phyloP scores from a whole-genome alignment of 192 early-diverging fungal genomes.

The Chytriomyces sp. region DNA sequence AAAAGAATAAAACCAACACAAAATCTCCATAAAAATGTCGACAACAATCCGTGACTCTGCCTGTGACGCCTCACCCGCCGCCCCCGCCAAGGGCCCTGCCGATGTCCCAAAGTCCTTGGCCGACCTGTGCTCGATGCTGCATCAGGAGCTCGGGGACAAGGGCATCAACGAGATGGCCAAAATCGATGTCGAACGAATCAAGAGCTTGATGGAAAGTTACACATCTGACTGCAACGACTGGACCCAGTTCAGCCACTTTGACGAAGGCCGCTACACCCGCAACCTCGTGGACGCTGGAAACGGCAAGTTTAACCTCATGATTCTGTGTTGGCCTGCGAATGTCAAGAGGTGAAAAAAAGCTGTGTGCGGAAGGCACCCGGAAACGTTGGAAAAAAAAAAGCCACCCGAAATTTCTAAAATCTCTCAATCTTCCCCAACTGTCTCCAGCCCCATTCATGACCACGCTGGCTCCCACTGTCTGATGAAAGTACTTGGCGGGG shows the following conservation, averaged over 20 bases:
- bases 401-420: not conserved
- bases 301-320: slow-evolving; percentile 90
- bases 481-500: slow-evolving; percentile 88
- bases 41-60: not conserved
- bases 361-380: not conserved
- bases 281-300: slow-evolving; percentile 90
- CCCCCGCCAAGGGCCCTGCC: not conserved
- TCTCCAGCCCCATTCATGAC: slow-evolving; percentile 83
- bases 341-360: slow-evolving; percentile 23
- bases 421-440: not conserved
- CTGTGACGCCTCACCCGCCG: not conserved
- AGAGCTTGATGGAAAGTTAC: slow-evolving; percentile 72
- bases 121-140: slow-evolving; percentile 57
- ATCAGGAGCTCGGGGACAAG: slow-evolving; percentile 59
- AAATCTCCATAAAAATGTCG: too few species aligned
- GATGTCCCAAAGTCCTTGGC: slow-evolving; percentile 35
- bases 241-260: slow-evolving; percentile 76
- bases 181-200: slow-evolving; percentile 58
- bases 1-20: not conserved
- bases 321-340: slow-evolving; percentile 76
- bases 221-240: slow-evolving; percentile 73
- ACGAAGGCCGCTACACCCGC: slow-evolving; percentile 78
- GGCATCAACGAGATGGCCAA: slow-evolving; percentile 59
- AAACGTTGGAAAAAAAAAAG: not conserved
- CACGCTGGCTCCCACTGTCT: slow-evolving; percentile 88